A percentile compares a stretch with the other conserved stretches of the same genome.
These are phyloP conservation scores for Curvularia sp. DNA, from an alignment of 2,329 filamentous ascomycete species.

Conservation along the genomic window DNA sequence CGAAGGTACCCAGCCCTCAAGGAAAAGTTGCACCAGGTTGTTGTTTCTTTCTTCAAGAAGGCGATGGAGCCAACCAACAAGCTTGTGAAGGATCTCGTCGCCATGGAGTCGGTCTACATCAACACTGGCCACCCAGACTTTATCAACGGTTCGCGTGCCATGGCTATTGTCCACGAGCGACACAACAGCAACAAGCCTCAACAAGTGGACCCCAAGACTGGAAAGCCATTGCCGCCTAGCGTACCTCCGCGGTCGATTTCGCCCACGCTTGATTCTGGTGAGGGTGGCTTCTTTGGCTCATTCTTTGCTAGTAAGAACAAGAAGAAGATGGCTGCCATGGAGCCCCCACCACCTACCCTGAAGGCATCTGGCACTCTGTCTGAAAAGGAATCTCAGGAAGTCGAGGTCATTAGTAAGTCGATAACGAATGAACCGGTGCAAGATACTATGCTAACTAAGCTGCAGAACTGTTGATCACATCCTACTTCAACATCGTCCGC, in stretches of 20 bases:
- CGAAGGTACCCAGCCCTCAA: conserved; percentile 91
- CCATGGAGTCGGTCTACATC: conserved; percentile 97
- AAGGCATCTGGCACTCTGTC: conserved; percentile 94
- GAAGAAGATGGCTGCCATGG: conserved; percentile 99
- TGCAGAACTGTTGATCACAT: conserved; percentile 88
- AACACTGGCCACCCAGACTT: conserved; percentile 99
- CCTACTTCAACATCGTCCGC: conserved; percentile 98
- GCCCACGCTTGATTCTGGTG: conserved; percentile 73
- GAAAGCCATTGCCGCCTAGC: conserved; percentile 80
- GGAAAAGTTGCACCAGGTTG: conserved; percentile 94
- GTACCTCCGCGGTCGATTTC: conserved; percentile 76
- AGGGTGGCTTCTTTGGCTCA: conserved; percentile 88
- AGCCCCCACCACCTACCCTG: conserved; percentile 86
- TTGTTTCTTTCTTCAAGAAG: conserved; percentile 96
- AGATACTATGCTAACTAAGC: conserved; percentile 24
- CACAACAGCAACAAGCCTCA: conserved; percentile 82
- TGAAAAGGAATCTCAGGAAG: conserved; percentile 93
- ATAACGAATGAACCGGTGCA: neutral
- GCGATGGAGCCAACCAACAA: conserved; percentile 98
- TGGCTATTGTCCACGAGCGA: conserved; percentile 97
- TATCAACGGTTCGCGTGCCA: conserved; percentile 92
- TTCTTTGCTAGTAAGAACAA: conserved; percentile 99
- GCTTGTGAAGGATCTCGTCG: conserved; percentile 87
- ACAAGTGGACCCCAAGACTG: conserved; percentile 97
- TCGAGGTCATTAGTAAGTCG: conserved; percentile 93